phyloP scores from a whole-genome alignment of 164 flowering plant genomes.

The Vitis rotundifolia region DNA sequence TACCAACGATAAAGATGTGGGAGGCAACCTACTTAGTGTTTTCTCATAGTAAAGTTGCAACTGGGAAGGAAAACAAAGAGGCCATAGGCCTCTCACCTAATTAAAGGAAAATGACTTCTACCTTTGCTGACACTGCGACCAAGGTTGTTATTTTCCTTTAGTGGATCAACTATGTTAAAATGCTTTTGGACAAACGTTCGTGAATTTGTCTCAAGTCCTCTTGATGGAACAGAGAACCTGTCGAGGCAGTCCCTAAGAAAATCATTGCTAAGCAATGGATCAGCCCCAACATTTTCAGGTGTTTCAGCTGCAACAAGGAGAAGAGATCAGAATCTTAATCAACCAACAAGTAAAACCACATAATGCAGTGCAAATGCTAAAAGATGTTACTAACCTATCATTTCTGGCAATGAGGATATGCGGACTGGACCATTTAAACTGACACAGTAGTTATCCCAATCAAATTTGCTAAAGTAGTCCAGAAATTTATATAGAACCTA shows the following conservation, averaged over 20 bases:
- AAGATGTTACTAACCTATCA: slow-evolving; percentile 54
- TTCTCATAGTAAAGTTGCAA: no score
- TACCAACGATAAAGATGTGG: no score
- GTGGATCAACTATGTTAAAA: slow-evolving; percentile 79
- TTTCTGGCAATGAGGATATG: slow-evolving; percentile 66
- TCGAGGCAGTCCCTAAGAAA: slow-evolving; percentile 59
- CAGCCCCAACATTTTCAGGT: slow-evolving; percentile 54
- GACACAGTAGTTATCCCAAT: slow-evolving; percentile 85
- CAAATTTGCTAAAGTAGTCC: slow-evolving; percentile 91
- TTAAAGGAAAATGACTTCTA: slow-evolving; percentile 13
- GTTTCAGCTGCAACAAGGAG: slow-evolving; percentile 55
- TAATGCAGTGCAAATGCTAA: neutral
- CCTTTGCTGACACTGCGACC: slow-evolving; percentile 84
- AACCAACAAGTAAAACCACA: neutral
- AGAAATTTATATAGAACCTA: slow-evolving; percentile 88
- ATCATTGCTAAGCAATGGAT: slow-evolving; percentile 62
- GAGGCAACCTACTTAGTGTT: no score
- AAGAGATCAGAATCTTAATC: neutral
- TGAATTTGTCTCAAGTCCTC: slow-evolving; percentile 40
- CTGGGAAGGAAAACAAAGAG: neutral
- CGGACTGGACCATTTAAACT: slow-evolving; percentile 78
- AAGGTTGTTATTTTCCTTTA: slow-evolving; percentile 61
- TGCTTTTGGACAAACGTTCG: slow-evolving; percentile 61
- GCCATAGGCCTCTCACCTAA: neutral
- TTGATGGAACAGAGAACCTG: slow-evolving; percentile 59